Evolutionary conservation across 1,284 basidiomycete species (phyloP).

Genomic region (Sporisorium scitamineum): DNA sequence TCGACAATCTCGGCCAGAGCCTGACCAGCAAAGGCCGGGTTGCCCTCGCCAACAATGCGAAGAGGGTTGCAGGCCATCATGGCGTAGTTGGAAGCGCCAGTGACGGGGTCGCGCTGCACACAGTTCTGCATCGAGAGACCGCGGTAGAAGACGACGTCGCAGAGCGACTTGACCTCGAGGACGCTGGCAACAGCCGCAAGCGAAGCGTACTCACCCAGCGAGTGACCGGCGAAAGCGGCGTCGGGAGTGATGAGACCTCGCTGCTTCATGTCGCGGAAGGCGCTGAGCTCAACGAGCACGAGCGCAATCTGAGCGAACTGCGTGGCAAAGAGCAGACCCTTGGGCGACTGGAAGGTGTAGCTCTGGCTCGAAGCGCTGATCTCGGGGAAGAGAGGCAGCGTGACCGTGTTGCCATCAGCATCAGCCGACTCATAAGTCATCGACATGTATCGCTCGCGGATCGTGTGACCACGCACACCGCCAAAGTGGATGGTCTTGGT

Average conservation of each 20-base stretch:
- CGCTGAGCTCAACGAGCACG: constrained; percentile 96
- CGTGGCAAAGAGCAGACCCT: constrained; percentile 93
- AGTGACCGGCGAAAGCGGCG: constrained; percentile 96
- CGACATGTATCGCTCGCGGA: constrained; percentile 97
- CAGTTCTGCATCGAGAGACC: constrained; percentile 88
- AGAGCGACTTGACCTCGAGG: constrained; percentile 92
- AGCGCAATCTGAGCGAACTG: constrained; percentile 96
- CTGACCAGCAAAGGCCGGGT: constrained; percentile 81
- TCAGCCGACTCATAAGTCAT: constrained; percentile 93
- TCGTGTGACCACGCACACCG: constrained; percentile 97
- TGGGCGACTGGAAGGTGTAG: constrained; percentile 97
- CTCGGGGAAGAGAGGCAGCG: constrained; percentile 65
- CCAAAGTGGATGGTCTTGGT: constrained; percentile 94
- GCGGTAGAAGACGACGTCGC: constrained; percentile 98
- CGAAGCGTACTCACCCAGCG: constrained; percentile 97
- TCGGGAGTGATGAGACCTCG: constrained; percentile 92
- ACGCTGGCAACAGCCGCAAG: constrained; percentile 96
- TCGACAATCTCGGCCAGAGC: constrained; percentile 92
- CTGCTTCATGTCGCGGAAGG: constrained; percentile 96
- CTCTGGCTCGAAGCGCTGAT: constrained; percentile 59
- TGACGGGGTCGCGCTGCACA: constrained; percentile 53
- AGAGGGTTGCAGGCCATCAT: constrained; percentile 99
- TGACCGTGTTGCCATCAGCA: constrained; percentile 81
- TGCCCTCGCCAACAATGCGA: constrained; percentile 76
- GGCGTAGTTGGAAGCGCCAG: constrained; percentile 76